Base-by-base conservation (phyloP, 768 basidiomycete genomes). In the Calocybe gangraenosa region DNA sequence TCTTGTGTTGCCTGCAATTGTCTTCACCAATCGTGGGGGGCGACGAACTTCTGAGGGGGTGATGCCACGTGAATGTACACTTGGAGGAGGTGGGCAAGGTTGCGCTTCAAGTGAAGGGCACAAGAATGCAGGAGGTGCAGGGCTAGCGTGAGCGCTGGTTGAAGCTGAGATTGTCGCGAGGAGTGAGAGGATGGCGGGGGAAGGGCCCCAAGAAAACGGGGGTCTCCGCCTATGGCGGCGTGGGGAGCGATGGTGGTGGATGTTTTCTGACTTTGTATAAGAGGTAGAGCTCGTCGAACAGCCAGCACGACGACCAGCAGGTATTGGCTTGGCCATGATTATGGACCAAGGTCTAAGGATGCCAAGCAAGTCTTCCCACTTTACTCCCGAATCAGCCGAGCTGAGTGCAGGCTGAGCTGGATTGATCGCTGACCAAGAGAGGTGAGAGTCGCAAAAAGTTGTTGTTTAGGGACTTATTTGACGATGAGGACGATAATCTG, bases 91-190 rank as follows among this genome's bases (percentile, higher is more conserved):
- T 28, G 6, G 15, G 34, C 44, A 21, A 53, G 22, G 32, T 30
- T 63, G 48, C 37, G 48, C 47, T 23, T 57, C 61, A 50, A 76
- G 58, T 17, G 67, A 69, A 1, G 82, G 84, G 49, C 82, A 85
- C 34, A 84, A 72, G 52, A 85, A 85, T 42, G 70, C 51, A n/a
- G 74, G 80, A 1, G 81, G 79, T 18, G 68, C 61, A 7, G 82
- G 81, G 46, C 68, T 68, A 37, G 70, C 76, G 55, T 73, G 62
- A 32, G 64, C 78, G 3, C 67, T 49, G 20, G 71, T 56, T n/a
- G 74, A 62, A 3, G 76, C 63, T 6, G 70, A 78, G 50, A 84
- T 64, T 56, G 76, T 65, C 19, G 81, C 80, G 32, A 85, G 71
- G 39, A 79, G 60, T 2, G 80, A 72, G 49, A 84, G 70, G 47